phyloP scores from a whole-genome alignment of 805 yeast species.

The Metschnikowia aberdeeniae region DNA sequence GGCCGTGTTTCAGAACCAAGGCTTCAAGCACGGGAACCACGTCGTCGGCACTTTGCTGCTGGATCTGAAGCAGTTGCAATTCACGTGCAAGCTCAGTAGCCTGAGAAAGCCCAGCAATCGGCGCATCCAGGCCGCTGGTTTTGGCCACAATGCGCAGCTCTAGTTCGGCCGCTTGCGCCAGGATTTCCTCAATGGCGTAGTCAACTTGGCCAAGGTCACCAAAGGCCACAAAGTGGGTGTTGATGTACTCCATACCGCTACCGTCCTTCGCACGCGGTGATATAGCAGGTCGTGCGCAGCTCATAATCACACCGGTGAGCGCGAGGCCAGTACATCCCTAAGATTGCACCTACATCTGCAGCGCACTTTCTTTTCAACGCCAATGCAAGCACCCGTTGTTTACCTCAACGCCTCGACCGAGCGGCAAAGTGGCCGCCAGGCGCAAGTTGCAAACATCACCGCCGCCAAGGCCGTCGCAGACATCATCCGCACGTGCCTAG shows the following conservation, averaged over 20 bases:
- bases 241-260: constrained; percentile 26
- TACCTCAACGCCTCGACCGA: constrained; percentile 74
- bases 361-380: constrained; percentile 4
- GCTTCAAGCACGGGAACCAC: neutral
- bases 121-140: neutral
- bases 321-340: neutral
- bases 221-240: constrained; percentile 30
- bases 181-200: neutral
- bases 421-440: constrained; percentile 94
- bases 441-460: constrained; percentile 93
- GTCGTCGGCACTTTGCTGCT: neutral
- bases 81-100: neutral
- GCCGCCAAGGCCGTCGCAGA: constrained; percentile 99
- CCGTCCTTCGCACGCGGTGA: too few relatives aligned
- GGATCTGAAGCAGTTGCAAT: neutral
- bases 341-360: neutral
- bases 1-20: neutral
- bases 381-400: constrained; percentile 47
- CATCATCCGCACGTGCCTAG: constrained; percentile 94
- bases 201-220: constrained; percentile 26
- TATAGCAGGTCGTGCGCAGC: neutral
- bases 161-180: neutral
- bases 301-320: too few relatives aligned
- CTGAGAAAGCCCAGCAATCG: neutral
- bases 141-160: constrained; percentile 1